phyloP scores from a whole-genome alignment of 352 stramenopile species.

The Globisporangium sylvaticum region DNA sequence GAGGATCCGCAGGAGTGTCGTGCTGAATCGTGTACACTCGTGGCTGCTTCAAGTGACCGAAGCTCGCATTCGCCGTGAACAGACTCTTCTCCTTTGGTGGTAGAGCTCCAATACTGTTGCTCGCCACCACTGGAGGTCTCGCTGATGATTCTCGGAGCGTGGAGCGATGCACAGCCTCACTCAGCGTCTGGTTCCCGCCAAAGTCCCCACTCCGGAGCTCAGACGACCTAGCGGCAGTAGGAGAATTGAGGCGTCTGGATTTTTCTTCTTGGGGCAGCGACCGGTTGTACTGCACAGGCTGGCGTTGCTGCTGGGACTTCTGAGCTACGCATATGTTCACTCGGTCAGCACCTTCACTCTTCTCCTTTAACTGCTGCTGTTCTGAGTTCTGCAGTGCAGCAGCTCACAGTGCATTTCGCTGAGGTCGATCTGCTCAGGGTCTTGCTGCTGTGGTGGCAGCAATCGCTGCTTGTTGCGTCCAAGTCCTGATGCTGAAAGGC shows the following conservation, averaged over 20 bases:
- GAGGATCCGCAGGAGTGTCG: background rate
- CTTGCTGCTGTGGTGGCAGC: constrained; percentile 53
- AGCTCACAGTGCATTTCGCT: background rate
- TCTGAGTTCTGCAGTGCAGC: background rate
- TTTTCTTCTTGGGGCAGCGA: background rate
- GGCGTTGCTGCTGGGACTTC: background rate
- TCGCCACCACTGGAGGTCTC: background rate
- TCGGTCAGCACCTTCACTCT: background rate
- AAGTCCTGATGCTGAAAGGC: too few species aligned
- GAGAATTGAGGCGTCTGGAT: background rate
- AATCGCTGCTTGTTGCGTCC: background rate
- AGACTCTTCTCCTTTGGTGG: constrained; percentile 5
- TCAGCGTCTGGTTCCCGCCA: constrained; percentile 45
- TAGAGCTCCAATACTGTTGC: background rate
- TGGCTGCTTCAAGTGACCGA: constrained; percentile 1
- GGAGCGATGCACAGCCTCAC: constrained; percentile 54
- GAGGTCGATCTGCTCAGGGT: constrained; percentile 30
- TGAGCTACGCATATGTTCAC: too few species aligned
- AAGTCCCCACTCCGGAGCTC: constrained; percentile 55
- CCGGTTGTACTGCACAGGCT: background rate
- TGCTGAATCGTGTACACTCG: constrained; percentile 10
- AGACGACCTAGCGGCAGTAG: background rate
- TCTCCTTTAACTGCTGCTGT: background rate
- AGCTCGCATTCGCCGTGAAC: background rate
- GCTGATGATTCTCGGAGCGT: constrained; percentile 31